These are phyloP conservation scores for Trichoderma erinaceum DNA, from an alignment of 495 filamentous ascomycete species.

Conservation along the genomic window DNA sequence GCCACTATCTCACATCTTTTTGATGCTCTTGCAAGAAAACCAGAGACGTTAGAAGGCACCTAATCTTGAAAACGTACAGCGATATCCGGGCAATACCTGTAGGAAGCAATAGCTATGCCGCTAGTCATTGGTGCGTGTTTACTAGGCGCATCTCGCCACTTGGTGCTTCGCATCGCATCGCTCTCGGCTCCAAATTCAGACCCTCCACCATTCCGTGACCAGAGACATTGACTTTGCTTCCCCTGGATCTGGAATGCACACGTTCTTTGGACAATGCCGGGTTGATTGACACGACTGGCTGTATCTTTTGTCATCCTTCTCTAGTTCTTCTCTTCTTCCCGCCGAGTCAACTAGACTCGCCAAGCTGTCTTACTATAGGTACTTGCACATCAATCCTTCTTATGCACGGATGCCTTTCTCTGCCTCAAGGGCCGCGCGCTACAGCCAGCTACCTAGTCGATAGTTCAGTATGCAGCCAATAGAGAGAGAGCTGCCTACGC, in stretches of 20 bases:
- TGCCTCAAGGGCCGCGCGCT: neutral
- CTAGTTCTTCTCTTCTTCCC: neutral
- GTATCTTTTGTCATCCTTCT: neutral
- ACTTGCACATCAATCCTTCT: neutral
- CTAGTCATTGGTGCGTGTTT: neutral
- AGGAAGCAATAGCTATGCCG: no score
- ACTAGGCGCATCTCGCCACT: neutral
- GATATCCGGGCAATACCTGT: no score
- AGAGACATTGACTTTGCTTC: constrained; percentile 3
- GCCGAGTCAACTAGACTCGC: neutral
- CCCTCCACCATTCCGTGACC: neutral
- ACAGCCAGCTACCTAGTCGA: neutral
- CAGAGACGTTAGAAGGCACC: no score
- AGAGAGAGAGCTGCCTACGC: neutral
- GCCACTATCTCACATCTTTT: no score
- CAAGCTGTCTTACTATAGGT: neutral
- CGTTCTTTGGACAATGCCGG: neutral
- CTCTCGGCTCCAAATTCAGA: neutral
- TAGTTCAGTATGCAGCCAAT: constrained; percentile 4
- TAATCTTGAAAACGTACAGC: no score
- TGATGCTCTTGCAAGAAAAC: no score
- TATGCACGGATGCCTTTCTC: constrained; percentile 2
- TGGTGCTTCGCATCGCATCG: neutral
- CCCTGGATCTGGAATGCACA: constrained; percentile 11
- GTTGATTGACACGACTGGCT: neutral